Base-by-base conservation (phyloP, 192 early-diverging fungal genomes). In the Funneliformis geosporum region DNA sequence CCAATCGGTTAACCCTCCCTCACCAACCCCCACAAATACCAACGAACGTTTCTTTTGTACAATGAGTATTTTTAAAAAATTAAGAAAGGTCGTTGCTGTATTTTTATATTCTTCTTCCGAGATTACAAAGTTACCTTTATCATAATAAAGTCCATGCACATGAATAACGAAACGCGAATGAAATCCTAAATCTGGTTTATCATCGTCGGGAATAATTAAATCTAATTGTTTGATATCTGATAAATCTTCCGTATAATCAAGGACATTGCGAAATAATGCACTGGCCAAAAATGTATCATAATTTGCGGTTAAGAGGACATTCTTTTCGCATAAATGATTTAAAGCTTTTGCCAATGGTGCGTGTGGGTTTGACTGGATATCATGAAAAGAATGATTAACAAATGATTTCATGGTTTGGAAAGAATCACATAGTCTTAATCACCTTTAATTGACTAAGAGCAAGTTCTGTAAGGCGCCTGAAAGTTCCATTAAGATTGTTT, bases 161-260 rank as follows among this genome's bases (percentile, higher is more conserved):
- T 60, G 59, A 60, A 60, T 60, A 60, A 60, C 59, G 23, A 60
- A 60, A 60, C 59, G 59, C 16, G 16, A n/a, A 14, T 60, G 59
- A 60, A 60, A 2, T 60, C 23, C 4, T n/a, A 14, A 60, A 60
- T 60, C 59, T 12, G 16, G 16, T 60, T 6, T 60, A 60, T n/a
- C 16, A 60, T 60, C 59, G 23, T 60, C 16, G 16, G 59, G 59
- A 60, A 60, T 60, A 6, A 60, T 18, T 16, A 60, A 21, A 60
- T 60, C 23, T 18, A 60, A 60, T 60, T 60, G 59, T n/a, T 18
- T 60, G 16, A n/a, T n/a, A 14, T 60, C 59, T n/a, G 59, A 2
- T 21, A 60, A 60, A 60, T 60, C 59, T 60, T 60, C 59, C 59
- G 23, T 60, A n/a, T 60, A 60, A 60, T 60, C 59, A 7, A 60